Base-by-base conservation (phyloP, 768 basidiomycete species). In the Boletus sp. region DNA sequence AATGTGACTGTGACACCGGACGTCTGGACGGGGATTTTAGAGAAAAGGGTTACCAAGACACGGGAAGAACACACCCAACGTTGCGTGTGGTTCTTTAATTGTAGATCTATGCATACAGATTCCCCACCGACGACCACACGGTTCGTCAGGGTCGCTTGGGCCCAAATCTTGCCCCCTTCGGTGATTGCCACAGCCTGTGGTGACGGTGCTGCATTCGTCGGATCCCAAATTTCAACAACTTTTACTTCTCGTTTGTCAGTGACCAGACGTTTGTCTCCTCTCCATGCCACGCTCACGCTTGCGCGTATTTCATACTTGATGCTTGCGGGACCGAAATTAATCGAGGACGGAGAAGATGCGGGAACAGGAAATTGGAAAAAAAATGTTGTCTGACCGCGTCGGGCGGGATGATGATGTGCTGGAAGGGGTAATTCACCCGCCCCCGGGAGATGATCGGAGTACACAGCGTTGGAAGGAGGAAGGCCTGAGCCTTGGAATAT, bases 391-490 rank as follows among this genome's bases (percentile, higher is more conserved):
- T 78, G 76, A 0, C 91, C 91, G 44, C 84, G 82, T n/a, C 86
- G 83, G 7, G 90, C 92, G 56, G 83, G 83, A 67, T 85, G 78
- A 66, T 92, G 86, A 50, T 84, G 72, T 0, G 78, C 75, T 0
- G 90, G 90, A 4, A 93, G 71, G 0, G 78, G 78, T 1, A 82
- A 79, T 56, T 85, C 83, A 1, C 80, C 86, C 15, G 82, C 78
- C 5, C 74, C 66, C 2, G 85, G 80, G 46, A 47, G 7, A 54
- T 69, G 41, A 67, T 86, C 79, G 1, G 83, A 78, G 54, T 86
- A 78, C 0, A 94, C 90, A 2, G 92, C 88, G 67, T 93, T 93
- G 11, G 91, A 92, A 8, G 90, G 89, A 0, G 91, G 92, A 7
- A 92, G 75, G 17, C 84, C 85, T 3, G 87, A 88, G 3, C 90